Evolutionary conservation across 805 yeast species (phyloP), one percentile per base, ranked within the genome.

Genomic region (Nakazawaea wickerhamii): DNA sequence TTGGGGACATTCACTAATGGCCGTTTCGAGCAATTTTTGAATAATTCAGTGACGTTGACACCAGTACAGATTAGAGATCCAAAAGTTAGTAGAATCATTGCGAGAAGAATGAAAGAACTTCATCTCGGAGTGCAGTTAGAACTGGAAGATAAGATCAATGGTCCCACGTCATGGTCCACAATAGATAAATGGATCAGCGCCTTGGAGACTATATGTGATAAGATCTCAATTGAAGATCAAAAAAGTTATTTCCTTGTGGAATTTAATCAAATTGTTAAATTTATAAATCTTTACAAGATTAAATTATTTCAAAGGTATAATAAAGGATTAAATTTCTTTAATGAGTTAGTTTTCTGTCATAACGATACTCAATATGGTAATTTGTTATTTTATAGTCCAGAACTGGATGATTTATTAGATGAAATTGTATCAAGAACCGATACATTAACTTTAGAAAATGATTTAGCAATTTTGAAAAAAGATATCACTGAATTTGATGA

Each of bases 361-460:
- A 93, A 93, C 57, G 99, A 91, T 61, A 84, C 98, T 1, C 99
- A 93, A 61, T 91, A 93, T 59, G 99, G 99, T 26, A 93, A 93
- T 57, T 70, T 93, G 48, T 68, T 93, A 43, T 76, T 91, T 36
- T 64, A 63, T 49, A 57, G 54, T 37, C 47, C 47, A 20, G 45
- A 37, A 22, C 36, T 30, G 3, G 44, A 41, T 14, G 40, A 30
- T 23, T 27, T 37, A 23, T 13, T 34, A 3, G 34, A 43, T 20
- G 36, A 30, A 23, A 36, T 42, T 19, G 39, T 42, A 13, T 42
- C 45, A 9, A 27, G 21, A 19, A 23, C 43, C 6, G 38, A 27
- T 18, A 4, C 19, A 4, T 33, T 40, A 28, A 8, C 26, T 7
- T 40, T 40, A 34, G 42, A 39, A 13, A 30, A 30, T 25, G 42